These are phyloP conservation scores for Sideroxylon spinosum DNA, from an alignment of 179 eudicot genomes.

Conservation along the genomic window DNA sequence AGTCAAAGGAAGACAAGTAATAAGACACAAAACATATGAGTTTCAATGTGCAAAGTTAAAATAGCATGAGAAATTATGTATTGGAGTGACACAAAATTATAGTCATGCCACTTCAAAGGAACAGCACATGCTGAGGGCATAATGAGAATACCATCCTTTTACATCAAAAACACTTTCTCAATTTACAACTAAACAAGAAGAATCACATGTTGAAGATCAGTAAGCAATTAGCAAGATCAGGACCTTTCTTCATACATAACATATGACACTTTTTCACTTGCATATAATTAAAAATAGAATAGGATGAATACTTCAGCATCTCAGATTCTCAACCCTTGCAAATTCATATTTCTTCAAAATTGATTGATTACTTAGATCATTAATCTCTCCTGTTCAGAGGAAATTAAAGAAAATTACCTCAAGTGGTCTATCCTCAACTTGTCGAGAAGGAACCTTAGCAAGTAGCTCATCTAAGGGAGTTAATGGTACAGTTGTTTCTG, in stretches of 20 bases:
- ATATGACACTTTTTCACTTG: not conserved
- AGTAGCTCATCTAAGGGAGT: conserved; percentile 72
- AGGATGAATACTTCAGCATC: not conserved
- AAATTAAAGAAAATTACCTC: conserved; percentile 38
- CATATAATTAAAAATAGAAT: not conserved
- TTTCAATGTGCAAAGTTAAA: not conserved
- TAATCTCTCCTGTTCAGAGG: not conserved
- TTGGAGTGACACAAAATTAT: not conserved
- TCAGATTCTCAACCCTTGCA: not conserved
- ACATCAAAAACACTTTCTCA: not conserved
- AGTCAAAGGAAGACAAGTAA: not conserved
- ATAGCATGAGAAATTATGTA: not conserved
- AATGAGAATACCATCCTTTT: not conserved
- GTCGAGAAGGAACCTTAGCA: conserved; percentile 59
- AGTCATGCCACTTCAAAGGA: not conserved
- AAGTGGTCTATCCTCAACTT: conserved; percentile 31
- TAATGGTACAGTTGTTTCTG: conserved; percentile 88
- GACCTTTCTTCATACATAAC: not conserved
- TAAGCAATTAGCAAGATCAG: not conserved
- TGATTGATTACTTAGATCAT: not conserved
- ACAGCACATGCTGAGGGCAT: not conserved
- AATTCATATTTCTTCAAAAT: not conserved
- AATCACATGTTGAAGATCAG: not conserved
- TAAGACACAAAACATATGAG: not conserved
- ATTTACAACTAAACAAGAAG: not conserved